These are phyloP conservation scores for Colletotrichum chlorophyti DNA, from an alignment of 2,329 filamentous ascomycete genomes.

Conservation along the genomic window DNA sequence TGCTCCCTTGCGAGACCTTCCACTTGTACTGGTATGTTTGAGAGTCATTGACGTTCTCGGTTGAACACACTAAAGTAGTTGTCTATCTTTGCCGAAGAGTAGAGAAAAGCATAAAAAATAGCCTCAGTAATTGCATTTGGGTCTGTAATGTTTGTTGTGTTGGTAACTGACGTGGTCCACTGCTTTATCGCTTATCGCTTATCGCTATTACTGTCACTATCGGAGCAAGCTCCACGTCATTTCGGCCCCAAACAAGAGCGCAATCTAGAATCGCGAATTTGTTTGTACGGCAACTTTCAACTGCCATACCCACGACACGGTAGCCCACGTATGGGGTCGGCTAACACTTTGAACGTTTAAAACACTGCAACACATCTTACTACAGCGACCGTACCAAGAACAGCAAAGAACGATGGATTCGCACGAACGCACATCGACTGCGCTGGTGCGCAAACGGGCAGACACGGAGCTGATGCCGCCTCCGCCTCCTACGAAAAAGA, in stretches of 20 bases:
- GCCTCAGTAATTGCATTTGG: background rate
- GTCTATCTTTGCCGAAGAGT: too few relatives aligned
- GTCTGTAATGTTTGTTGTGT: background rate
- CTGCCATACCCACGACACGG: background rate
- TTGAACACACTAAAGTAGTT: too few relatives aligned
- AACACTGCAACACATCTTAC: background rate
- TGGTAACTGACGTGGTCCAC: too few relatives aligned
- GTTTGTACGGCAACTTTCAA: background rate
- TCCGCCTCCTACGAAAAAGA: constrained; percentile 83
- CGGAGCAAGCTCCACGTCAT: background rate
- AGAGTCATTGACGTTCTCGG: too few relatives aligned
- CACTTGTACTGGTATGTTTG: too few relatives aligned
- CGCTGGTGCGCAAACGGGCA: constrained; percentile 72
- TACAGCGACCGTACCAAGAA: background rate
- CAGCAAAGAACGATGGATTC: constrained; percentile 44
- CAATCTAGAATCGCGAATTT: background rate
- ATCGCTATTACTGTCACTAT: too few relatives aligned
- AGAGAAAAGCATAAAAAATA: background rate
- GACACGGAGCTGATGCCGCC: constrained; percentile 84
- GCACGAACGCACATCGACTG: constrained; percentile 49
- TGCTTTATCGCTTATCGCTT: constrained; percentile 16
- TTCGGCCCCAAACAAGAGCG: background rate
- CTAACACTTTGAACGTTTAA: too few relatives aligned
- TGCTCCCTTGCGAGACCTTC: too few relatives aligned
- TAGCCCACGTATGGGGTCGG: background rate